These are phyloP conservation scores for Diaporthe capsici DNA, from an alignment of 2,329 filamentous ascomycete genomes.

Conservation along the genomic window DNA sequence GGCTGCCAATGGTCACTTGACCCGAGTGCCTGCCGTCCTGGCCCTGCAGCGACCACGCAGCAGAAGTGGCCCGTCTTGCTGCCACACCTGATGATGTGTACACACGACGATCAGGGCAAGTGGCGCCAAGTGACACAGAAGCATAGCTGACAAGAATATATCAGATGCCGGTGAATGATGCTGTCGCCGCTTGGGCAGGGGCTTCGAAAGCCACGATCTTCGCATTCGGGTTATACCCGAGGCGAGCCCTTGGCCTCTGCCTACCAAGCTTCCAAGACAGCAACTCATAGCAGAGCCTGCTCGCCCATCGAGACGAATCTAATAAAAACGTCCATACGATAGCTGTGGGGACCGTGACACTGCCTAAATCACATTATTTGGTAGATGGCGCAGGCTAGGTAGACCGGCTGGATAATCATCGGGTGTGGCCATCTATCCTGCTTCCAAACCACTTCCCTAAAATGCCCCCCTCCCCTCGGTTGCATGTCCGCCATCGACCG, in stretches of 20 bases:
- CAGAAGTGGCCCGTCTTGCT: constrained; percentile 5
- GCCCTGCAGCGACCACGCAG: background rate
- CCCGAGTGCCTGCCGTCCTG: constrained; percentile 32
- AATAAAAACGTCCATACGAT: background rate
- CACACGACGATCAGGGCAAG: constrained; percentile 22
- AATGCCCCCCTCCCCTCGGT: background rate
- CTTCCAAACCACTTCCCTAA: background rate
- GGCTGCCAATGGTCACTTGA: constrained; percentile 36
- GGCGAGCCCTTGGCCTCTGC: background rate
- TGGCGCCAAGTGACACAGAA: constrained; percentile 8
- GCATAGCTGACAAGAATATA: background rate
- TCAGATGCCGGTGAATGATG: constrained; percentile 8
- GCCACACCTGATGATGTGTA: constrained; percentile 26
- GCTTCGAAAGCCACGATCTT: background rate
- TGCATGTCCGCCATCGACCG: background rate
- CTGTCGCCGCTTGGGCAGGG: background rate
- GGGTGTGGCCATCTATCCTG: constrained; percentile 20
- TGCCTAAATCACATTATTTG: constrained; percentile 17
- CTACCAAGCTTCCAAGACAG: background rate
- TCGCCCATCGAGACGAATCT: background rate
- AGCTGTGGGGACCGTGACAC: constrained; percentile 1
- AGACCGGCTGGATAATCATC: constrained; percentile 29
- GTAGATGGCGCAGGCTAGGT: constrained; percentile 26
- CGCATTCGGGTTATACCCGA: constrained; percentile 3
- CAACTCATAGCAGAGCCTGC: background rate